Conservation (phyloP, 176 grass and related monocot species). For the Echinochloa phyllopogon region DNA sequence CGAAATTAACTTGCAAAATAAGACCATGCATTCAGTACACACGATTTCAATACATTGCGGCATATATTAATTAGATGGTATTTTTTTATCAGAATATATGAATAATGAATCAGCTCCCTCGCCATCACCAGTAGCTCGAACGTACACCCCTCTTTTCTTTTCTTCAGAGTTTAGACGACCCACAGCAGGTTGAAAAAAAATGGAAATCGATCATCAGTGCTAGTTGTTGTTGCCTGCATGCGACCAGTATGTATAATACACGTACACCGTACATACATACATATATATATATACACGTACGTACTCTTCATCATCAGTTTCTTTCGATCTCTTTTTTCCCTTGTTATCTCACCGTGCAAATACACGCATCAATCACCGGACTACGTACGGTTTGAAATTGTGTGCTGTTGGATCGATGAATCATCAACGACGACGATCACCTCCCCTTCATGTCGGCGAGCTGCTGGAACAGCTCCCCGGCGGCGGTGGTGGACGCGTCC, state of each 20-base stretch:
- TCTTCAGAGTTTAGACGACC: not conserved
- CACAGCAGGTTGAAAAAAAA: not conserved
- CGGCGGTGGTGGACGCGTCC: constrained; percentile 59
- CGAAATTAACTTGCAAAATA: not conserved
- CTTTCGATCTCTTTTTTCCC: not conserved
- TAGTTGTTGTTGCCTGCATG: not conserved
- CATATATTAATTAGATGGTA: not conserved
- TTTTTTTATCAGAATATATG: not conserved
- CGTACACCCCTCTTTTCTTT: not conserved
- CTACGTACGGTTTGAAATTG: not conserved
- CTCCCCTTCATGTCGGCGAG: constrained; percentile 74
- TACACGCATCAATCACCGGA: not conserved
- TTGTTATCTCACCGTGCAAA: not conserved
- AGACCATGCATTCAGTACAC: not conserved
- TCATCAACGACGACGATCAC: constrained; percentile 32
- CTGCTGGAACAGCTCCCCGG: constrained; percentile 77
- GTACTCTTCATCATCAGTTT: not conserved
- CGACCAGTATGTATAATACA: constrained; percentile 3
- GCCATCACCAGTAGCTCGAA: not conserved
- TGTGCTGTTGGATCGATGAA: too few species aligned
- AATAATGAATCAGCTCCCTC: not conserved
- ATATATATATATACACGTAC: not conserved
- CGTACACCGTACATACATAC: not conserved
- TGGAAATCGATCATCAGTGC: not conserved
- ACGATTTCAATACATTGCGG: not conserved